Percentiles rank a stretch among this genome's conserved stretches.
Evolutionary conservation across 306 rosid species (phyloP).

Genomic region (Spatholobus suberectus): DNA sequence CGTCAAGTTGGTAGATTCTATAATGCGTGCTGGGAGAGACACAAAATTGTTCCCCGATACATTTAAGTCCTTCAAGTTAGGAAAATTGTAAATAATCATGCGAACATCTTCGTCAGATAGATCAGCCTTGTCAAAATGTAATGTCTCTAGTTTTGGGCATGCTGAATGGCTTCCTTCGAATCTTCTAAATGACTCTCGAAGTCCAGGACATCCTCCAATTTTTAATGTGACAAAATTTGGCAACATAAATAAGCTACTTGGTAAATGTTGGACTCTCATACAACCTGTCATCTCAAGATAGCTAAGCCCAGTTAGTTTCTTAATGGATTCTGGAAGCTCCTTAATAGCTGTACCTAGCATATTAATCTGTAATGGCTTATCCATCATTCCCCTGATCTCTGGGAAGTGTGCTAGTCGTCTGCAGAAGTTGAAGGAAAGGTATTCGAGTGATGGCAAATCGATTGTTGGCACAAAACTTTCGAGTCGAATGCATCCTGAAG

Average conservation of each 20-base stretch:
- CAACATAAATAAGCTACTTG: constrained; percentile 8
- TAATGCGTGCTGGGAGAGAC: neutral
- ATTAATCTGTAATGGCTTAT: too few relatives aligned
- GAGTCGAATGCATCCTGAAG: too few relatives aligned
- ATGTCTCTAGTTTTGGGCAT: too few relatives aligned
- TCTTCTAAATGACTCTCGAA: too few relatives aligned
- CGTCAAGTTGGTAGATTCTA: neutral
- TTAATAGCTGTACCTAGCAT: neutral
- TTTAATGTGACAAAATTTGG: too few relatives aligned
- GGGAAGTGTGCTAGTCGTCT: constrained; percentile 4
- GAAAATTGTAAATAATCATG: too few relatives aligned
- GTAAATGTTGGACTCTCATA: neutral
- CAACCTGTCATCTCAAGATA: neutral
- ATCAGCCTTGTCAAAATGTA: too few relatives aligned
- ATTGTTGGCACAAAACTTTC: neutral
- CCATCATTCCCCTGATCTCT: neutral
- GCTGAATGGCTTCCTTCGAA: too few relatives aligned
- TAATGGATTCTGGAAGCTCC: constrained; percentile 11
- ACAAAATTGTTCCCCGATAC: neutral
- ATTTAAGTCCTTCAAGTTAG: neutral
- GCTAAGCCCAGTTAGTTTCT: neutral
- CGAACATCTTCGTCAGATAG: too few relatives aligned
- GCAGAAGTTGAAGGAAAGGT: neutral
- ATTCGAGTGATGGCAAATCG: neutral
- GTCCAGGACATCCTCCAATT: too few relatives aligned